Evolutionary conservation across 257 asterid genomes (phyloP).

Genomic region (Gynochthodes officinalis): DNA sequence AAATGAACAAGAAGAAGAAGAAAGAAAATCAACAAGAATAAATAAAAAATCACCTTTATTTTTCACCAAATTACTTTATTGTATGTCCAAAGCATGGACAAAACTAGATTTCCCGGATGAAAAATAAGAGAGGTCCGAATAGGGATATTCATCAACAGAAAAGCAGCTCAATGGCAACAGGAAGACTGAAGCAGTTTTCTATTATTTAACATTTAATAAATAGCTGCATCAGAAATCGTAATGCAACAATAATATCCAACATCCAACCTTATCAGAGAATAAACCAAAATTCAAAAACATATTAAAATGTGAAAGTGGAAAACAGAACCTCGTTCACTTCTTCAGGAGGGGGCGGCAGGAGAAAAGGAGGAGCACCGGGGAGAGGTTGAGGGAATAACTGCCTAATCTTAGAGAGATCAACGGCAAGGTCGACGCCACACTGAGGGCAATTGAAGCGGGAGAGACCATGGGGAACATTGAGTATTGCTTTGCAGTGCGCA

Average conservation of each 20-base stretch:
- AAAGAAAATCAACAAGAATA: too few relatives aligned
- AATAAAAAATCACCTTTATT: too few relatives aligned
- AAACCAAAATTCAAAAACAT: background rate
- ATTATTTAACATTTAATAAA: background rate
- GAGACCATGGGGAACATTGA: conserved; percentile 87
- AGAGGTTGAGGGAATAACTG: conserved; percentile 42
- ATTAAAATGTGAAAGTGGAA: background rate
- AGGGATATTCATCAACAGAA: background rate
- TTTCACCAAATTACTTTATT: too few relatives aligned
- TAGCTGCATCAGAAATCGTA: background rate
- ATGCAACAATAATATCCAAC: background rate
- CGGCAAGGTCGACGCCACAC: conserved; percentile 72
- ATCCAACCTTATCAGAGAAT: background rate
- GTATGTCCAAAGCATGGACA: too few relatives aligned
- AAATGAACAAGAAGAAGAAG: too few relatives aligned
- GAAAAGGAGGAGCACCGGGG: conserved; percentile 22
- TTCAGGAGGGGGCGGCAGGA: conserved; percentile 53
- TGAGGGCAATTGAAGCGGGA: conserved; percentile 86
- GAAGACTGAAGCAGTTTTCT: background rate
- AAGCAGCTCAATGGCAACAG: background rate
- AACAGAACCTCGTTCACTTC: conserved; percentile 87
- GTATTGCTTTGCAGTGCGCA: conserved; percentile 85
- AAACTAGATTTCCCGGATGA: too few relatives aligned
- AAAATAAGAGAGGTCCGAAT: too few relatives aligned
- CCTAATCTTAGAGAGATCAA: conserved; percentile 63